A percentile compares a stretch with the other conserved stretches of the same genome.
Evolutionary conservation across 495 filamentous ascomycete genomes (phyloP).

Genomic region (Daldinia childiae): DNA sequence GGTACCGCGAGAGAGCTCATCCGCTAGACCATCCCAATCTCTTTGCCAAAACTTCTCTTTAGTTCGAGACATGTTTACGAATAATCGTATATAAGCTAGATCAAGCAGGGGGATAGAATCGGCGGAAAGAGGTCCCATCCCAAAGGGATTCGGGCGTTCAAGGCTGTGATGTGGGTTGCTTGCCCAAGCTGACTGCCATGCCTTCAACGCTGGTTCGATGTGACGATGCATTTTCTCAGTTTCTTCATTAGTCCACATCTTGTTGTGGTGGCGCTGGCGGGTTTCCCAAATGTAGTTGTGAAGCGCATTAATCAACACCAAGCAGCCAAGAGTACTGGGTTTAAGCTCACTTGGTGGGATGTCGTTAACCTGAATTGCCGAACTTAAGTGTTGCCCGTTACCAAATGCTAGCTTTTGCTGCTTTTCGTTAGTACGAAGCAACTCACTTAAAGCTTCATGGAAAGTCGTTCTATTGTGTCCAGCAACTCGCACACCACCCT

Average conservation of each 20-base stretch:
- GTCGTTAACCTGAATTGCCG: constrained; percentile 54
- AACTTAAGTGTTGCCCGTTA: constrained; percentile 58
- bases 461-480: constrained; percentile 76
- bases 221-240: constrained; percentile 96
- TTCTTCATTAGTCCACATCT: constrained; percentile 90
- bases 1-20: constrained; percentile 82
- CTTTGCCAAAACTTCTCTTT: constrained; percentile 96
- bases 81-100: constrained; percentile 91
- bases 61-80: constrained; percentile 88
- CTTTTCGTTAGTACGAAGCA: constrained; percentile 83
- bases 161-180: constrained; percentile 86
- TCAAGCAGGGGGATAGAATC: constrained; percentile 96
- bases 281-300: constrained; percentile 99
- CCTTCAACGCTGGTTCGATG: constrained; percentile 92
- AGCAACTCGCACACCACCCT: constrained; percentile 73
- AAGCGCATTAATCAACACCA: constrained; percentile 92
- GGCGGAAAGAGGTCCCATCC: constrained; percentile 87
- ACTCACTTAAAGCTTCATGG: constrained; percentile 76
- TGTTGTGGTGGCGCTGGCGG: constrained; percentile 86
- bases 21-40: constrained; percentile 92
- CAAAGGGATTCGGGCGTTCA: constrained; percentile 88
- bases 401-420: constrained; percentile 62
- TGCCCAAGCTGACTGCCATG: constrained; percentile 96
- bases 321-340: constrained; percentile 93
- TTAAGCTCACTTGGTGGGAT: constrained; percentile 72